Conservation (phyloP, 495 filamentous ascomycete genomes). For the Xylaria telfairii region DNA sequence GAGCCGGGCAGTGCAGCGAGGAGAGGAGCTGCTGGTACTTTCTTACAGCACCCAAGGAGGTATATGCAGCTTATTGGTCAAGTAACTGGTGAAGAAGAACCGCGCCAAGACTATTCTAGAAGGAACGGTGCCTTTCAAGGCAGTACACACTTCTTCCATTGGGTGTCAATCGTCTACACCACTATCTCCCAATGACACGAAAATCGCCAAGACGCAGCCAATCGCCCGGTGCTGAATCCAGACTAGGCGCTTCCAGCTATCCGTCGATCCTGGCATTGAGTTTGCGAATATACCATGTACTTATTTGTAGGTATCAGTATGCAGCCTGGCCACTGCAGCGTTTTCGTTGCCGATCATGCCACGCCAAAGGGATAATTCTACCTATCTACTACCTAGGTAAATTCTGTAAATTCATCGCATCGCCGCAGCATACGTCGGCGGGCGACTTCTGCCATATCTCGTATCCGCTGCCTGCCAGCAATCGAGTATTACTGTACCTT, state of each 20-base stretch:
- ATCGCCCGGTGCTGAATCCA: not conserved
- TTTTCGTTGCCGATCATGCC: not conserved
- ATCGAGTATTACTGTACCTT: not conserved
- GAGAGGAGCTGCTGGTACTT: not conserved
- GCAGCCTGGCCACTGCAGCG: not conserved
- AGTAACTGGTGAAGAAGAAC: too few relatives aligned
- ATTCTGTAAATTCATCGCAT: not conserved
- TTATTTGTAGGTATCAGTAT: too few relatives aligned
- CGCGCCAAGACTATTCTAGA: constrained; percentile 3
- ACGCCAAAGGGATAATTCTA: not conserved
- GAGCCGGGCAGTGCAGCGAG: not conserved
- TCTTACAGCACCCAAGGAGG: too few relatives aligned
- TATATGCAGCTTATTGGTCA: too few relatives aligned
- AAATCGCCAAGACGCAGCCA: not conserved
- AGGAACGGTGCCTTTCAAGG: not conserved
- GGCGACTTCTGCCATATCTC: not conserved
- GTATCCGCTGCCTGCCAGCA: not conserved
- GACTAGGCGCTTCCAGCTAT: not conserved
- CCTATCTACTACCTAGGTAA: not conserved
- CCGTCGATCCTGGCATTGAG: not conserved
- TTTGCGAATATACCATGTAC: not conserved
- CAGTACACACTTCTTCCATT: not conserved
- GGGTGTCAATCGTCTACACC: not conserved
- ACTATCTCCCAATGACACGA: not conserved
- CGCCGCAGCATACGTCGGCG: not conserved